phyloP scores from a whole-genome alignment of 2,329 filamentous ascomycete genomes.

The Fusarium tuaranense region DNA sequence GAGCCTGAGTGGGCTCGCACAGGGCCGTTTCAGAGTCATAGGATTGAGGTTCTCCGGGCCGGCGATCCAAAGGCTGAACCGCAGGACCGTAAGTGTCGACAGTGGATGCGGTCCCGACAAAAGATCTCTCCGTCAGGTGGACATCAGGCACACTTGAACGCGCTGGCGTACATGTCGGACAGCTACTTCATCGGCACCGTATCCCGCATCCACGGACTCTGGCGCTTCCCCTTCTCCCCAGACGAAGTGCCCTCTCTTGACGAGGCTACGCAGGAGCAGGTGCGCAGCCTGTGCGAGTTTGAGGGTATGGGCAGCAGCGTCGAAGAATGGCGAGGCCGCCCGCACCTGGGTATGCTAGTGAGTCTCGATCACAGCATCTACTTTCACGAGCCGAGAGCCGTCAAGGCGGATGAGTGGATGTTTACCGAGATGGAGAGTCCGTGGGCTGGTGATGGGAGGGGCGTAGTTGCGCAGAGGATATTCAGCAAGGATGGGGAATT shows the following conservation, averaged over 20 bases:
- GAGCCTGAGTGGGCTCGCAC: slow-evolving; percentile 63
- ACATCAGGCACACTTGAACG: slow-evolving; percentile 83
- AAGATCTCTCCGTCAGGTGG: slow-evolving; percentile 79
- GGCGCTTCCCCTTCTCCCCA: slow-evolving; percentile 73
- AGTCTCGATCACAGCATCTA: slow-evolving; percentile 81
- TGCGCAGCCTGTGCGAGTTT: slow-evolving; percentile 54
- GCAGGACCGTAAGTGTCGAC: slow-evolving; percentile 74
- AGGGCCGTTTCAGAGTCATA: slow-evolving; percentile 61
- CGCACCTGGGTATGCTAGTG: slow-evolving; percentile 85
- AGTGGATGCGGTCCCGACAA: slow-evolving; percentile 82
- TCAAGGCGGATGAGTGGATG: slow-evolving; percentile 80
- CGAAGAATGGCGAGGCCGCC: slow-evolving; percentile 63
- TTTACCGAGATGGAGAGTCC: slow-evolving; percentile 83
- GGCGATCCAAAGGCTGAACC: slow-evolving; percentile 61
- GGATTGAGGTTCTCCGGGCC: slow-evolving; percentile 53
- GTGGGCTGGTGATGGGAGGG: slow-evolving; percentile 83
- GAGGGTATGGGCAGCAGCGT: slow-evolving; percentile 55
- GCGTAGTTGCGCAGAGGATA: slow-evolving; percentile 80
- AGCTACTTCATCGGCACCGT: slow-evolving; percentile 94
- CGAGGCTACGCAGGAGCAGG: slow-evolving; percentile 52
- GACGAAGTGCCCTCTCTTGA: slow-evolving; percentile 66
- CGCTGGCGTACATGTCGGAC: slow-evolving; percentile 93
- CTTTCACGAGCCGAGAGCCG: slow-evolving; percentile 70
- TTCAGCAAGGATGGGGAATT: slow-evolving; percentile 77
- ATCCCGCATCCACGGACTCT: slow-evolving; percentile 81